These are phyloP conservation scores for Anthracocystis setariae DNA, from an alignment of 1,284 basidiomycete species.

Conservation along the genomic window DNA sequence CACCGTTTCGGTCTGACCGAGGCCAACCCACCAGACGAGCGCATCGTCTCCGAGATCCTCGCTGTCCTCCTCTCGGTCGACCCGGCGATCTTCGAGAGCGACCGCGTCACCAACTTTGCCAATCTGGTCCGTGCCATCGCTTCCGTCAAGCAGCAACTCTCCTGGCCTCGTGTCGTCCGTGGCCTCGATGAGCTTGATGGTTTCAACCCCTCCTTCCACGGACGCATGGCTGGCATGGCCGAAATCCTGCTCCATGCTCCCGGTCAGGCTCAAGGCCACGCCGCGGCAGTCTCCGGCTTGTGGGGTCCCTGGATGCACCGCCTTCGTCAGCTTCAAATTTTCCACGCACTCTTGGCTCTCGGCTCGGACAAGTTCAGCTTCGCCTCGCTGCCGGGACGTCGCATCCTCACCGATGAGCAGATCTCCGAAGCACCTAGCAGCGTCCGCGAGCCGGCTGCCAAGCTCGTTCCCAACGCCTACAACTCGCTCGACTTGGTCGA, in stretches of 20 bases:
- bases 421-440: conserved; percentile 78
- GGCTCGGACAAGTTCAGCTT: conserved; percentile 83
- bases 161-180: conserved; percentile 68
- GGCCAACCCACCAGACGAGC: conserved; percentile 45
- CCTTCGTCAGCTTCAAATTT: conserved; percentile 83
- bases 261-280: conserved; percentile 13
- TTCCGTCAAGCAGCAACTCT: conserved; percentile 38
- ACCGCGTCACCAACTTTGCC: conserved; percentile 46
- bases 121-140: conserved; percentile 39
- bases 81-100: conserved; percentile 39
- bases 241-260: conserved; percentile 59
- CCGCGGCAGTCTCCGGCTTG: conserved; percentile 69
- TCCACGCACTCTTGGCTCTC: conserved; percentile 86
- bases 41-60: conserved; percentile 56
- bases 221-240: conserved; percentile 55
- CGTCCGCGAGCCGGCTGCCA: conserved; percentile 74
- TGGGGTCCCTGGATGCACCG: conserved; percentile 79
- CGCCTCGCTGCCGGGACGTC: conserved; percentile 52
- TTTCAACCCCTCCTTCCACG: conserved; percentile 68
- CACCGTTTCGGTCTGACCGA: conserved; percentile 53
- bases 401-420: conserved; percentile 53
- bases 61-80: conserved; percentile 55
- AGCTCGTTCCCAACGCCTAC: conserved; percentile 88
- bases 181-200: conserved; percentile 69
- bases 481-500: conserved; percentile 92